Evolutionary conservation across 2,329 filamentous ascomycete genomes (phyloP), one percentile per base, ranked within the genome.

Genomic region (Dichotomopilus funicola): DNA sequence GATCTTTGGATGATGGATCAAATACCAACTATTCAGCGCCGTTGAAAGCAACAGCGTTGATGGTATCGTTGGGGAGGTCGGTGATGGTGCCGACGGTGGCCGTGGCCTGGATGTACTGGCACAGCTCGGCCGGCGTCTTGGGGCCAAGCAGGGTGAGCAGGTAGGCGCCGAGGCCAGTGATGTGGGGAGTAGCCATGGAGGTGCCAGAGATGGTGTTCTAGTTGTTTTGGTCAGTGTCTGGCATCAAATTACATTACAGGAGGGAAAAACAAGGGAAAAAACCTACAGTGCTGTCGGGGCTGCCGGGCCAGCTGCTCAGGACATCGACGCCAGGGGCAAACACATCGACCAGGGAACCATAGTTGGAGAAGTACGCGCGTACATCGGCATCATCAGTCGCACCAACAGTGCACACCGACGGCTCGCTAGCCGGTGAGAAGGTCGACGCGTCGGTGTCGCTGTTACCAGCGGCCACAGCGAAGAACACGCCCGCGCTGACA

Each of bases 381-480:
- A 12, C 64, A 59, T 80, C 75, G 37, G 60, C 61, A 6, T 52
- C 55, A 33, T 71, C 69, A 9, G 72, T 77, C 12, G 78, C 77
- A n/a, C 76, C 79, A 4, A 81, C 76, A 0, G 79, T 81, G 66
- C 79, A 79, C 33, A 71, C 79, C 8, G 64, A 67, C 5, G 70
- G 59, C 63, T 75, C 75, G 0, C 73, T 77, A 7, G 77, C 75
- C 1, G 78, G 77, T 0, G 77, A 80, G 47, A 66, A 72, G 52
- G 65, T 67, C 11, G 64, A 57, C 1, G 78, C 74, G 58, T 81
- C 53, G 12, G 48, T 50, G 49, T 67, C 69, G 5, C 70, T 67
- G 63, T 82, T 83, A 35, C 80, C 80, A 5, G 79, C 80, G 0
- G 80, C 79, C 5, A 81, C 79, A 42, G 75, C 77, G 36, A 81